Percentiles rank a stretch among this genome's conserved stretches.
phyloP scores from a whole-genome alignment of 495 filamentous ascomycete genomes.

The Penicillium parvum region DNA sequence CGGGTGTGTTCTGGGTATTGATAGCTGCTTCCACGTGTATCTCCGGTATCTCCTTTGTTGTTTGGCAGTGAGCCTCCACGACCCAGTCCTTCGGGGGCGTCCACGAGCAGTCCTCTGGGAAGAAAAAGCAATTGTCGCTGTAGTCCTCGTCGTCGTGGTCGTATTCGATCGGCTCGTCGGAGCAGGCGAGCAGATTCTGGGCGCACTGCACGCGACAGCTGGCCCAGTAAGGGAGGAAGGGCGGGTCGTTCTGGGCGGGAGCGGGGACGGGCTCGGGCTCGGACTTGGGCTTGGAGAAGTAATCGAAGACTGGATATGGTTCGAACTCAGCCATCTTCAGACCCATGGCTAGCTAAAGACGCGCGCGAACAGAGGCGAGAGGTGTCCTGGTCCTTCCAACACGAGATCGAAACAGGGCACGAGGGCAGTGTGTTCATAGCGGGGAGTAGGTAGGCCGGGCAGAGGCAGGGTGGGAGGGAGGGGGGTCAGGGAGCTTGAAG shows the following conservation, averaged over 20 bases:
- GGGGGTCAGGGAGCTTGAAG: constrained; percentile 1
- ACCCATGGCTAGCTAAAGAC: constrained; percentile 17
- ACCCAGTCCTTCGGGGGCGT: constrained; percentile 34
- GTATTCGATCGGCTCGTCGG: constrained; percentile 46
- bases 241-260: constrained; percentile 6
- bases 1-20: constrained; percentile 11
- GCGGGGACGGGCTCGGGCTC: neutral
- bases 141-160: constrained; percentile 46
- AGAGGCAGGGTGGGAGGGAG: no score
- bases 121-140: constrained; percentile 45
- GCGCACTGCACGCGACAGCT: constrained; percentile 36
- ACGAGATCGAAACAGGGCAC: constrained; percentile 6
- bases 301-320: constrained; percentile 19
- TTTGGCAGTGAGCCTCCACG: constrained; percentile 15
- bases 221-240: constrained; percentile 42
- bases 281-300: constrained; percentile 13
- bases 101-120: constrained; percentile 46
- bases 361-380: neutral
- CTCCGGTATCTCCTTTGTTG: constrained; percentile 2
- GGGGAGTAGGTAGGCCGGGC: neutral
- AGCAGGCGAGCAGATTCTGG: constrained; percentile 37
- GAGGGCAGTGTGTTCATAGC: constrained; percentile 18
- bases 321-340: constrained; percentile 30
- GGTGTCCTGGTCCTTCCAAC: constrained; percentile 9
- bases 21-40: constrained; percentile 4